phyloP scores from a whole-genome alignment of 1,139 yeast genomes.

The Protomyces arabidopsidicola region DNA sequence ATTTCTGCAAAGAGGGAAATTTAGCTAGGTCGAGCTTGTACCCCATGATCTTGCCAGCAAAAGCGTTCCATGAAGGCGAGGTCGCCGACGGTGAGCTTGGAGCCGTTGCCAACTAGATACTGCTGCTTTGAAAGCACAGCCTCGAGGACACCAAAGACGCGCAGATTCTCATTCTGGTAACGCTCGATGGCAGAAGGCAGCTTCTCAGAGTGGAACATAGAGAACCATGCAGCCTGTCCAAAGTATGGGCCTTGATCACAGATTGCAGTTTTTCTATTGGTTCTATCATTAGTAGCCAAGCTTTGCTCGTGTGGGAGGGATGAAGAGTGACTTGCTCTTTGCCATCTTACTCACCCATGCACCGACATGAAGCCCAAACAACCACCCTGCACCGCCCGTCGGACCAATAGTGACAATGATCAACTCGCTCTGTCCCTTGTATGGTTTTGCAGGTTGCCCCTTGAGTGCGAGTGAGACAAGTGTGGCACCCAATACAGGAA shows the following conservation, averaged over 20 bases:
- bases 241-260: constrained; percentile 80
- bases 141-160: constrained; percentile 91
- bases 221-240: constrained; percentile 92
- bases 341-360: constrained; percentile 4
- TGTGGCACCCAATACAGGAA: constrained; percentile 1
- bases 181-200: constrained; percentile 87
- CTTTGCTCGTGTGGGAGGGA: constrained; percentile 1
- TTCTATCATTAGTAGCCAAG: constrained; percentile 3
- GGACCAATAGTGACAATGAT: constrained; percentile 22
- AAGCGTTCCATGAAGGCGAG: constrained; percentile 27
- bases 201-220: constrained; percentile 81
- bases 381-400: constrained; percentile 25
- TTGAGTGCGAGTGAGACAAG: constrained; percentile 4
- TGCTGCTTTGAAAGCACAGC: constrained; percentile 92
- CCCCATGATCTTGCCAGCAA: constrained; percentile 12
- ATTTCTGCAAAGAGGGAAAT: constrained; percentile 6
- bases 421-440: constrained; percentile 13
- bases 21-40: constrained; percentile 3
- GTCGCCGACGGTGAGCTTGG: constrained; percentile 26
- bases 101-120: constrained; percentile 46
- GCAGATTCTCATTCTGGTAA: constrained; percentile 85
- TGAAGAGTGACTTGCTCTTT: constrained; percentile 23
- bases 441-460: background rate
- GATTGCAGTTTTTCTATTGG: too few relatives aligned
- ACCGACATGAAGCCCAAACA: constrained; percentile 19